phyloP scores from a whole-genome alignment of 1,284 basidiomycete genomes.

The Schizopora paradoxa region DNA sequence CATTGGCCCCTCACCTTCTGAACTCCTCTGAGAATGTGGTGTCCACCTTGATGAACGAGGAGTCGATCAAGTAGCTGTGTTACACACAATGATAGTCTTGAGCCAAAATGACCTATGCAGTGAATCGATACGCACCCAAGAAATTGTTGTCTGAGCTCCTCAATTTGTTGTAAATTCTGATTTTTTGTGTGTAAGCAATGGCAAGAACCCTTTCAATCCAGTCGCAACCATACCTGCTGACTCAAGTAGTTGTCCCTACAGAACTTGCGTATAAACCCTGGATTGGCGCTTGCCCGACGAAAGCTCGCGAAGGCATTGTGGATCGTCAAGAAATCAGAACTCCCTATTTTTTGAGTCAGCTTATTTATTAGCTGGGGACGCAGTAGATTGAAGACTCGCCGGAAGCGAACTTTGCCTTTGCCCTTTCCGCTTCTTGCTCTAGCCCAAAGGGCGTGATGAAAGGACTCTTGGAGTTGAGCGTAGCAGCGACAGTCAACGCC shows the following conservation, averaged over 20 bases:
- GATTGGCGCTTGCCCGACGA: slow-evolving; percentile 73
- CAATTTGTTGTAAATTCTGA: slow-evolving; percentile 92
- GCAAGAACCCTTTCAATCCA: neutral
- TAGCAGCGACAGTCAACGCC: slow-evolving; percentile 92
- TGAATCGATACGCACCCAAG: slow-evolving; percentile 48
- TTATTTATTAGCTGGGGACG: slow-evolving; percentile 6
- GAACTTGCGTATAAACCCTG: slow-evolving; percentile 61
- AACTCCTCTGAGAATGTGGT: slow-evolving; percentile 67
- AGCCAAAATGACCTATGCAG: slow-evolving; percentile 10
- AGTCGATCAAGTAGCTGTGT: slow-evolving; percentile 79
- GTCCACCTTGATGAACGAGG: slow-evolving; percentile 77
- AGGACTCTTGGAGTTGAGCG: slow-evolving; percentile 90
- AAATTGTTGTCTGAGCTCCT: slow-evolving; percentile 94
- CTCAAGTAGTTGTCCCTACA: slow-evolving; percentile 85
- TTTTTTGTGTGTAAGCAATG: neutral
- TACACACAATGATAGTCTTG: neutral
- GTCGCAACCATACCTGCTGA: slow-evolving; percentile 53
- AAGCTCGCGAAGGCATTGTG: slow-evolving; percentile 90
- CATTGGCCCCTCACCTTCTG: slow-evolving; percentile 45
- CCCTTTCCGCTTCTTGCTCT: slow-evolving; percentile 82
- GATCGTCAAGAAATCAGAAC: slow-evolving; percentile 95
- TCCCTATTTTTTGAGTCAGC: slow-evolving; percentile 54
- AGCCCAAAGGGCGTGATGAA: slow-evolving; percentile 88
- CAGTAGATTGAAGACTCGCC: slow-evolving; percentile 50
- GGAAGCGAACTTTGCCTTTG: slow-evolving; percentile 76